Evolutionary conservation across 2,329 filamentous ascomycete species (phyloP), one percentile per base, ranked within the genome.

Genomic region (Fusarium sp.): DNA sequence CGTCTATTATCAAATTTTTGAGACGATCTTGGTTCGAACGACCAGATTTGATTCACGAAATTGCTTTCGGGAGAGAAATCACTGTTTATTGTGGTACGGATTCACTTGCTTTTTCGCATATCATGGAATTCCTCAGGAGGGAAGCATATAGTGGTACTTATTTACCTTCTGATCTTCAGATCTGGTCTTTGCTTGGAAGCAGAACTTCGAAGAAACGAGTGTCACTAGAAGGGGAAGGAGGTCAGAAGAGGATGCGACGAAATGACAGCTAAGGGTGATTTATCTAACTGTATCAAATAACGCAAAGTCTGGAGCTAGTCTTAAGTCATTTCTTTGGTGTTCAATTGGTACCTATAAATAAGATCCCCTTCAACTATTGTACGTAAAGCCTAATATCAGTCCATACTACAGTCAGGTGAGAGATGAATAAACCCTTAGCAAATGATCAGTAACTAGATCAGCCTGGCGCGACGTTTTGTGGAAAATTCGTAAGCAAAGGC

Each of bases 11-110:
- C 4, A 15, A 4, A 2, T 11, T 66, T 7, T 4, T 66, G 0
- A 26, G 8, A 6, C 38, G 60, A 12, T 58, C 60, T 15, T 66
- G 63, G 63, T 66, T 66, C 8, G 50, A 50, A 5, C 27, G 63
- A 2, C 13, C 17, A 15, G 49, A 17, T 1, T 8, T 66, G 0
- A 40, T 64, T 2, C 26, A 52, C 2, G 63, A 66, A 2, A 44
- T 66, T 1, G 50, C 63, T 7, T 38, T 64, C 2, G 52, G 60
- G 2, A 14, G 45, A n/a, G 40, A 48, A 11, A 64, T 63, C 8
- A 55, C 23, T n/a, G 58, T 62, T 9, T 48, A 64, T n/a, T 63
- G 61, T 3, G 61, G 61, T 7, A 26, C 37, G 3, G n/a, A 56
- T 1, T 5, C 23, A 3, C 15, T 64, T 42, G 17, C 30, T 0